Evolutionary conservation across 176 grass and related monocot genomes (phyloP), one percentile per base, ranked within the genome.

Genomic region (Thalia dealbata): DNA sequence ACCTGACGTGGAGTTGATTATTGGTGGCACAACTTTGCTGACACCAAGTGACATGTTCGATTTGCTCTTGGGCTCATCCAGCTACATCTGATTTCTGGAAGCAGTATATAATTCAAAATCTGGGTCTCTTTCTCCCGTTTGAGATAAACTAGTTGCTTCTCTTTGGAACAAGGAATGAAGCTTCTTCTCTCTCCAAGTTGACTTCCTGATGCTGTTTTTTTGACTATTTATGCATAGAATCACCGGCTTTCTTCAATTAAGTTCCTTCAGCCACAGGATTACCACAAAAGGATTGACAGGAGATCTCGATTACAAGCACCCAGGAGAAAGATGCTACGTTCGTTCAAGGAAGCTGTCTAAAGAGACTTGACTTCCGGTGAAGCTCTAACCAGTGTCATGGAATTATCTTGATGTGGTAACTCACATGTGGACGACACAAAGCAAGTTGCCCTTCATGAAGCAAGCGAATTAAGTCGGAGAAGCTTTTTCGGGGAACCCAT

Each of bases 41-140:
- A 93, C 87, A 52, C 85, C 85, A 64, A 81, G 86, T 72, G 90
- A 93, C 79, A 91, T 93, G 95, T 99, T 99, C 80, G 79, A 93
- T 71, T 76, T 91, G 71, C 84, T 99, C 79, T 58, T 99, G 72
- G 91, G 85, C 69, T 88, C 63, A 27, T 76, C 62, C 45, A 59
- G 73, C 52, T 75, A 35, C 28, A 52, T 81, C 29, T 80, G 73
- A 75, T 10, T 6, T 1, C 14, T 13, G 15, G 18, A 41, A 23
- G 24, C 0, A 5, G 14, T 12, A 1, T 10, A 35, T 1, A 44
- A 44, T 23, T 68, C 25, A 68, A 32, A 68, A 32, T 43, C n/a
- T 16, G 19, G 2, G 65, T 45, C 5, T 12, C 22, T 68, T 12
- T 67, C 30, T 67, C 30, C 15, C 61, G 14, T 27, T 63, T 28